These are phyloP conservation scores for Lecanoromycetidae sp. DNA, from an alignment of 2,329 filamentous ascomycete species.

Conservation along the genomic window DNA sequence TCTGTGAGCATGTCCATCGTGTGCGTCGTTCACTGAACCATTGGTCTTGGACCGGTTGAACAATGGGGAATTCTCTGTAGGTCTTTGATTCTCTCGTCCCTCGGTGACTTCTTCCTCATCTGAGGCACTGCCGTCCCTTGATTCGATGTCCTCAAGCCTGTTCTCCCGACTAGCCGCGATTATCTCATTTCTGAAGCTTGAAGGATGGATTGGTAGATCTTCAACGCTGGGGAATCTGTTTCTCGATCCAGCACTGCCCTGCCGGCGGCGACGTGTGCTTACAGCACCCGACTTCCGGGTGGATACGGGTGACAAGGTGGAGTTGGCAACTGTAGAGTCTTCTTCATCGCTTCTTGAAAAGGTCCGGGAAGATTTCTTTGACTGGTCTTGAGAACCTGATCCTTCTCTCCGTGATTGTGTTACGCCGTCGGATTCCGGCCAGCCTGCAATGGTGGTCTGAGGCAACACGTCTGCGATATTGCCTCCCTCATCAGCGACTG, in stretches of 20 bases:
- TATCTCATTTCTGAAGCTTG: conserved; percentile 83
- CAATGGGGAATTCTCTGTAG: conserved; percentile 23
- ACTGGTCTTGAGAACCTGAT: conserved; percentile 14
- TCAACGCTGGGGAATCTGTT: conserved; percentile 48
- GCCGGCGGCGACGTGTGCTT: conserved; percentile 20
- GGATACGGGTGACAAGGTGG: conserved; percentile 22
- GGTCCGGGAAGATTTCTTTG: conserved; percentile 8
- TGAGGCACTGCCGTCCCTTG: conserved; percentile 43
- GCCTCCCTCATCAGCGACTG: conserved; percentile 44
- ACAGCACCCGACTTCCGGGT: conserved; percentile 22
- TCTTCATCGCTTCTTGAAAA: conserved; percentile 23
- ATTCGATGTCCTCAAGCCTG: conserved; percentile 46
- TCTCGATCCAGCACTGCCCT: conserved; percentile 41
- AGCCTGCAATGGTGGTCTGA: conserved; percentile 46
- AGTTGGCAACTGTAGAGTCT: conserved; percentile 21
- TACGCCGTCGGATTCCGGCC: conserved; percentile 28
- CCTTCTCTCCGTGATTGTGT: conserved; percentile 19
- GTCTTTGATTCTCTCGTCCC: conserved; percentile 25
- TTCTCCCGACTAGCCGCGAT: conserved; percentile 56
- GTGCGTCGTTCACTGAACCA: conserved; percentile 4
- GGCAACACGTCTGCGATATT: conserved; percentile 51
- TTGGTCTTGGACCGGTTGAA: conserved; percentile 16
- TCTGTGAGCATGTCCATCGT: conserved; percentile 5
- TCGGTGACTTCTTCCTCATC: conserved; percentile 21
- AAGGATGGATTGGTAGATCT: conserved; percentile 71